A percentile compares a stretch with the other conserved stretches of the same genome.
These are phyloP conservation scores for Prunus dulcis DNA, from an alignment of 306 rosid species.

Conservation along the genomic window DNA sequence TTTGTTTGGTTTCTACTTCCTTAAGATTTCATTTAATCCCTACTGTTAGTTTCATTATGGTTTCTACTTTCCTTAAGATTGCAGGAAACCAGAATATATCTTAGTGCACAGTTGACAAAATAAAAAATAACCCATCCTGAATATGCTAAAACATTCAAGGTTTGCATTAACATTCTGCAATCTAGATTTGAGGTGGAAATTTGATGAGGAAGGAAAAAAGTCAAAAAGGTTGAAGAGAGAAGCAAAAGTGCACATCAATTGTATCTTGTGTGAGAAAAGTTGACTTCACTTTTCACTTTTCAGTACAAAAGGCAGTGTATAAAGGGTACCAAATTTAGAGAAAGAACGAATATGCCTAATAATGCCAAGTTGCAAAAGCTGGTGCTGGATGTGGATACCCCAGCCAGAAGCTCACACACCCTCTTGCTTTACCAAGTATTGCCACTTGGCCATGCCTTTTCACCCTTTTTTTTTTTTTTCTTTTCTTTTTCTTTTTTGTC, in stretches of 20 bases:
- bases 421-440: background rate
- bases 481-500: background rate
- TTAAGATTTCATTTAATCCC: too few relatives aligned
- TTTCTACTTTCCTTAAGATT: background rate
- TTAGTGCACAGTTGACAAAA: background rate
- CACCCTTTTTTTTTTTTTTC: background rate
- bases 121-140: background rate
- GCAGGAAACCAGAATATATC: background rate
- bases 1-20: background rate
- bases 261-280: background rate
- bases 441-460: background rate
- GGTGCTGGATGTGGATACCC: background rate
- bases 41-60: background rate
- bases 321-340: background rate
- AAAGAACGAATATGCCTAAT: background rate
- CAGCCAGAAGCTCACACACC: background rate
- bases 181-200: background rate
- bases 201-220: background rate
- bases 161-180: background rate
- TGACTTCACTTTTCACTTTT: constrained; percentile 15
- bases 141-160: background rate
- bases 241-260: background rate
- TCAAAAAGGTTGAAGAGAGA: background rate
- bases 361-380: background rate
- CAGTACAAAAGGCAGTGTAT: background rate